Conservation (phyloP, 352 stramenopile species). For the Salisapilia sapeloensis region DNA sequence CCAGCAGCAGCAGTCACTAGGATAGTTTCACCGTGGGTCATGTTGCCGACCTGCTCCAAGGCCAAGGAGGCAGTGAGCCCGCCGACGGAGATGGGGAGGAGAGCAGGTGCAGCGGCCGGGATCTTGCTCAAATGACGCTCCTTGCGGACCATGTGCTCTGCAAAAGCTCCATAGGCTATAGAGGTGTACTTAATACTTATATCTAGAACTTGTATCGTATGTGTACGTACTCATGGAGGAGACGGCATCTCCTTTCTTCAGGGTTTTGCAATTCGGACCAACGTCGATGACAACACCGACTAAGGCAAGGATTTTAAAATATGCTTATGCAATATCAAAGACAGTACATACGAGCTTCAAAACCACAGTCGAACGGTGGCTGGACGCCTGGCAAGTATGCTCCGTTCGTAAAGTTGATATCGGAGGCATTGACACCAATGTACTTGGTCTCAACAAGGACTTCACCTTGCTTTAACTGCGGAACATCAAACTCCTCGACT, state of each 20-base stretch:
- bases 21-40: slow-evolving; percentile 20
- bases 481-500: slow-evolving; percentile 31
- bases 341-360: slow-evolving; percentile 13
- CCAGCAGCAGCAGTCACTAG: slow-evolving; percentile 24
- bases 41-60: slow-evolving; percentile 20
- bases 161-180: slow-evolving; percentile 18
- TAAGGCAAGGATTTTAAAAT: not conserved
- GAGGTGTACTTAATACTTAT: not conserved
- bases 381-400: slow-evolving; percentile 22
- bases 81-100: slow-evolving; percentile 19
- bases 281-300: slow-evolving; percentile 16
- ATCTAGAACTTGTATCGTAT: not conserved
- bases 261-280: slow-evolving; percentile 11
- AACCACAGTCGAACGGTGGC: slow-evolving; percentile 32
- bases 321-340: too few species aligned
- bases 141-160: slow-evolving; percentile 15
- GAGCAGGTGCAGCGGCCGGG: slow-evolving; percentile 5
- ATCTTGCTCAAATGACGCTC: slow-evolving; percentile 10
- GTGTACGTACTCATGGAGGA: slow-evolving; percentile 15
- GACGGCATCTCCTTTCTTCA: slow-evolving; percentile 22
- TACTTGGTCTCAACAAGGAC: slow-evolving; percentile 29
- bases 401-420: slow-evolving; percentile 47
- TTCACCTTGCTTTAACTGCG: slow-evolving; percentile 17
- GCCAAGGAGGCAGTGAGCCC: slow-evolving; percentile 21
- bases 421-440: slow-evolving; percentile 21